Percentiles rank a stretch among this genome's conserved stretches.
These are phyloP conservation scores for Solanum habrochaites DNA, from an alignment of 257 asterid genomes.

Conservation along the genomic window DNA sequence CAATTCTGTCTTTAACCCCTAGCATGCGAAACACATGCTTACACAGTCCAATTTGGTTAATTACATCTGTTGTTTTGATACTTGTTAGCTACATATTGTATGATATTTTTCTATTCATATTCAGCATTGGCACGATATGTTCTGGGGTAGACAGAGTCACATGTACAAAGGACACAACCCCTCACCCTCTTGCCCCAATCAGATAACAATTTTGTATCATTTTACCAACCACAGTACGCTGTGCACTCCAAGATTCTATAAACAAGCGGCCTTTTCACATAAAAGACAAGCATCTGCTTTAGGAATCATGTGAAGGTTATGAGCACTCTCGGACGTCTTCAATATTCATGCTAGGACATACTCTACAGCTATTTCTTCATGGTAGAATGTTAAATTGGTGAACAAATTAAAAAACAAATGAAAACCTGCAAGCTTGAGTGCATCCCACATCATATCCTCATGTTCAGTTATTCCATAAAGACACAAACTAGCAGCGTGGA, in stretches of 20 bases:
- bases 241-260: background rate
- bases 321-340: background rate
- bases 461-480: slow-evolving; percentile 83
- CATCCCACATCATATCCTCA: slow-evolving; percentile 89
- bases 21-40: background rate
- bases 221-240: background rate
- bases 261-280: background rate
- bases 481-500: slow-evolving; percentile 63
- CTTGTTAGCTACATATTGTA: background rate
- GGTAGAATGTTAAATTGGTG: background rate
- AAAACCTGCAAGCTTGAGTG: slow-evolving; percentile 52
- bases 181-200: background rate
- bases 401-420: background rate
- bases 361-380: background rate
- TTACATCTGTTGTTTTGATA: background rate
- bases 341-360: background rate
- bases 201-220: background rate
- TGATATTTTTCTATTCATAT: background rate
- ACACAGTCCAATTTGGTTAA: background rate
- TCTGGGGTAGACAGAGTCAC: background rate
- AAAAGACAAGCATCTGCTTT: background rate
- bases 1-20: background rate
- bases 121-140: background rate
- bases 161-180: background rate
- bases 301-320: background rate